Evolutionary conservation across 75 land plant species (phyloP).

Genomic region (Picea glauca): DNA sequence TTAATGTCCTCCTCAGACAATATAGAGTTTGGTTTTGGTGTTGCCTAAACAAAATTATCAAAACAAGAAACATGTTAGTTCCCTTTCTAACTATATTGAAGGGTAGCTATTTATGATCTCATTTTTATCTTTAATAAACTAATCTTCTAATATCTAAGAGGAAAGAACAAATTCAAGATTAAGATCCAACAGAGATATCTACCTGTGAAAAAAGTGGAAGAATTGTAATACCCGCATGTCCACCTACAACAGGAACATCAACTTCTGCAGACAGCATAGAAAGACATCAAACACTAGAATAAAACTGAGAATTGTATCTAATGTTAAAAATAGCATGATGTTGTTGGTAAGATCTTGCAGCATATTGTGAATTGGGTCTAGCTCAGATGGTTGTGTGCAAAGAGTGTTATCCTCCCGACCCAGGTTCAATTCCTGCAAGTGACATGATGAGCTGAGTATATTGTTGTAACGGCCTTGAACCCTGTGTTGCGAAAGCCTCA

Average conservation of each 20-base stretch:
- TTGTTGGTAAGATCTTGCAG: neutral
- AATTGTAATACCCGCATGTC: conserved; percentile 96
- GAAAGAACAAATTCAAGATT: conserved; percentile 22
- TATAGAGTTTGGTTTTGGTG: conserved; percentile 43
- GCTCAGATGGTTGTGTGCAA: too few relatives aligned
- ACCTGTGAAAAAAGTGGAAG: conserved; percentile 85
- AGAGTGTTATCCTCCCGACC: too few relatives aligned
- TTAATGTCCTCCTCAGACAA: conserved; percentile 63
- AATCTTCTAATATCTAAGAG: neutral
- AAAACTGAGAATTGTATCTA: neutral
- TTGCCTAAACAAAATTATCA: conserved; percentile 35
- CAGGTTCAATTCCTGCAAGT: too few relatives aligned
- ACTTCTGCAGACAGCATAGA: conserved; percentile 52
- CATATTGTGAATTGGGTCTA: too few relatives aligned
- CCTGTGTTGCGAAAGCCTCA: too few relatives aligned
- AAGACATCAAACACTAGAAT: neutral
- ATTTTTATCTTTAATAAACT: neutral
- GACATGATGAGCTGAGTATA: conserved; percentile 16
- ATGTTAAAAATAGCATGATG: neutral
- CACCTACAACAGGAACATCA: conserved; percentile 98
- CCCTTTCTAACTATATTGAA: too few relatives aligned
- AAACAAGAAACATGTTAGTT: neutral
- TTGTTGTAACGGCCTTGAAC: too few relatives aligned
- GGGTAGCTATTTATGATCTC: neutral
- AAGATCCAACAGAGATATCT: neutral